phyloP scores from a whole-genome alignment of 2,329 filamentous ascomycete species.

The Colletotrichum phormii region DNA sequence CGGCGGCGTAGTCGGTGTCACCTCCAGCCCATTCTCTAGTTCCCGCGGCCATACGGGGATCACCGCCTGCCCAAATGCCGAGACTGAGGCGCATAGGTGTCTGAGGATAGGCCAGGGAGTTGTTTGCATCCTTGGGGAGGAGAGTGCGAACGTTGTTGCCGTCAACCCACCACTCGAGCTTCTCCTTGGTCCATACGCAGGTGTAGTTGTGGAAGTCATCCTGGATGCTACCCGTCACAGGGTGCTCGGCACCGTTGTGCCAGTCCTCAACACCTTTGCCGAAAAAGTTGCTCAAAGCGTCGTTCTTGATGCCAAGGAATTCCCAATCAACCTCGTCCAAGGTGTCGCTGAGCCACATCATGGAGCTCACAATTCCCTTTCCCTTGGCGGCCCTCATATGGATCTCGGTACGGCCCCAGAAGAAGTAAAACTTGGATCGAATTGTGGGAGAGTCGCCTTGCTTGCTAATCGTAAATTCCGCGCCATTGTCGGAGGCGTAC shows the following conservation, averaged over 20 bases:
- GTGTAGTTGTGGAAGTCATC: constrained; percentile 80
- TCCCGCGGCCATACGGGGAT: constrained; percentile 63
- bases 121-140: constrained; percentile 69
- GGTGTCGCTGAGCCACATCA: constrained; percentile 86
- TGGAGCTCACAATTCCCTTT: constrained; percentile 80
- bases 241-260: constrained; percentile 72
- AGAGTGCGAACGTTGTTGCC: constrained; percentile 73
- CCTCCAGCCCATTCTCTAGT: constrained; percentile 80
- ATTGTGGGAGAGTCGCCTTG: constrained; percentile 83
- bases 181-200: constrained; percentile 76
- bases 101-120: constrained; percentile 76
- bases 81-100: constrained; percentile 79
- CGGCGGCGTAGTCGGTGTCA: constrained; percentile 71
- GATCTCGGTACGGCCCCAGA: constrained; percentile 84
- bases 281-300: constrained; percentile 81
- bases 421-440: constrained; percentile 84
- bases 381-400: constrained; percentile 81
- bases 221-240: constrained; percentile 64
- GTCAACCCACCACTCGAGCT: constrained; percentile 78
- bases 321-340: constrained; percentile 93
- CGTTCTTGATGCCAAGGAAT: constrained; percentile 76
- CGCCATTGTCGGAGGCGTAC: constrained; percentile 72
- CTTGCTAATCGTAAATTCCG: constrained; percentile 77
- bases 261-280: constrained; percentile 77
- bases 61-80: constrained; percentile 74